A percentile compares a stretch with the other conserved stretches of the same genome.
Conservation (phyloP, 139 green algal genomes). For the Coelastrella sp. region DNA sequence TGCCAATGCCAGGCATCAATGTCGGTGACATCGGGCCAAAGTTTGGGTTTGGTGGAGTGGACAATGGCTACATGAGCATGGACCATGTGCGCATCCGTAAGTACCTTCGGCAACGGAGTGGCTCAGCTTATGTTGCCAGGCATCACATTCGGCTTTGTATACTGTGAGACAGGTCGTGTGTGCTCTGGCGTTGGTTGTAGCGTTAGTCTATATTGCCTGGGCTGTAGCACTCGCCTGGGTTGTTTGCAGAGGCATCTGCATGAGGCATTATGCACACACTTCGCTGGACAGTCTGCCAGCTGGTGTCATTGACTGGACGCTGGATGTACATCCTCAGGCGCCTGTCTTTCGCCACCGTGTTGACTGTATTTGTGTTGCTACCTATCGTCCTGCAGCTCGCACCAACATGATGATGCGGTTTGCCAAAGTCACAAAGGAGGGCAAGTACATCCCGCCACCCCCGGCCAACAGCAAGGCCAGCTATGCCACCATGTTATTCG, state of each 20-base stretch:
- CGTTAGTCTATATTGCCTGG: too few species aligned
- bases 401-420: constrained; percentile 94
- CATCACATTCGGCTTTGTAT: too few species aligned
- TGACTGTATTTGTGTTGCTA: background rate
- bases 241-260: too few species aligned
- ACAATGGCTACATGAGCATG: constrained; percentile 88
- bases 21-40: constrained; percentile 98
- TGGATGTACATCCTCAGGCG: too few species aligned
- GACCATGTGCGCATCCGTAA: constrained; percentile 76
- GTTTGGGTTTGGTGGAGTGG: constrained; percentile 79
- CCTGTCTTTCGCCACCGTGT: background rate
- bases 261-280: too few species aligned
- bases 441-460: constrained; percentile 86
- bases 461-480: constrained; percentile 89
- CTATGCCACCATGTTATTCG: constrained; percentile 96
- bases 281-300: too few species aligned
- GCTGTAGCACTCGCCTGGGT: too few species aligned
- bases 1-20: constrained; percentile 87
- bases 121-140: too few species aligned
- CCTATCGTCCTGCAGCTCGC: constrained; percentile 58
- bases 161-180: too few species aligned
- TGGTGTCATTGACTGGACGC: too few species aligned
- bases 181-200: too few species aligned
- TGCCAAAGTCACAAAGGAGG: constrained; percentile 83
- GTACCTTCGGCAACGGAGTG: background rate